A percentile compares a stretch with the other conserved stretches of the same genome.
These are phyloP conservation scores for Colletotrichum noveboracense DNA, from an alignment of 2,329 filamentous ascomycete genomes.

Conservation along the genomic window DNA sequence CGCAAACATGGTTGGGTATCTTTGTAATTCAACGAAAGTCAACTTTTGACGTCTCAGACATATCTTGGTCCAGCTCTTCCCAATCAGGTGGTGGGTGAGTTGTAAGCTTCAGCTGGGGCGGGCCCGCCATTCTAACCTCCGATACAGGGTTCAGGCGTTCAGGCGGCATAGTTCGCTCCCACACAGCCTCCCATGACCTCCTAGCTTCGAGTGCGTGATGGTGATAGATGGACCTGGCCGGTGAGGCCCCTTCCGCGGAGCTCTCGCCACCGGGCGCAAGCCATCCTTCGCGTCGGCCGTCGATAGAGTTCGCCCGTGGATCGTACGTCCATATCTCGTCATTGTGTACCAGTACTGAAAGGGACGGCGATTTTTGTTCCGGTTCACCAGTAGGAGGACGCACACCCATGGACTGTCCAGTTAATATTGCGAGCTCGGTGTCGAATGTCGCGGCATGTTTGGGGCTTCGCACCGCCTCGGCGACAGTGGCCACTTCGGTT, in stretches of 20 bases:
- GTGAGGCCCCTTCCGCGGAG: background rate
- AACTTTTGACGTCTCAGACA: background rate
- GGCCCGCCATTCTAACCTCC: background rate
- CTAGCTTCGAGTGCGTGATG: background rate
- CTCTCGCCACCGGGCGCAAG: background rate
- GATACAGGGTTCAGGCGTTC: background rate
- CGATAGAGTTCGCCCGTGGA: slow-evolving; percentile 2
- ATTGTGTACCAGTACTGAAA: background rate
- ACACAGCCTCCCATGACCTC: slow-evolving; percentile 5
- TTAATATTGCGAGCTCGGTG: slow-evolving; percentile 2
- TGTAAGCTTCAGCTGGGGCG: background rate
- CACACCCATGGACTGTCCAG: background rate
- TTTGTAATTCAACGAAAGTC: background rate
- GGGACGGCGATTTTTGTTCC: rapidly evolving
- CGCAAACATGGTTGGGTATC: background rate
- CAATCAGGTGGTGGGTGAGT: background rate
- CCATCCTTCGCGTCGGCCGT: slow-evolving; percentile 17
- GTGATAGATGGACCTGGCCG: background rate
- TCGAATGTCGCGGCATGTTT: background rate
- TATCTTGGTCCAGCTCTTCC: background rate
- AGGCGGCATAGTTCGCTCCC: background rate
- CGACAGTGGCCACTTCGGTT: background rate
- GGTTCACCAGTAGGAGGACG: background rate
- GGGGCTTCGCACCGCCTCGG: background rate
- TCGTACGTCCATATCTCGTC: background rate